phyloP scores from a whole-genome alignment of 176 grass and related monocot genomes.

The Avena eriantha region DNA sequence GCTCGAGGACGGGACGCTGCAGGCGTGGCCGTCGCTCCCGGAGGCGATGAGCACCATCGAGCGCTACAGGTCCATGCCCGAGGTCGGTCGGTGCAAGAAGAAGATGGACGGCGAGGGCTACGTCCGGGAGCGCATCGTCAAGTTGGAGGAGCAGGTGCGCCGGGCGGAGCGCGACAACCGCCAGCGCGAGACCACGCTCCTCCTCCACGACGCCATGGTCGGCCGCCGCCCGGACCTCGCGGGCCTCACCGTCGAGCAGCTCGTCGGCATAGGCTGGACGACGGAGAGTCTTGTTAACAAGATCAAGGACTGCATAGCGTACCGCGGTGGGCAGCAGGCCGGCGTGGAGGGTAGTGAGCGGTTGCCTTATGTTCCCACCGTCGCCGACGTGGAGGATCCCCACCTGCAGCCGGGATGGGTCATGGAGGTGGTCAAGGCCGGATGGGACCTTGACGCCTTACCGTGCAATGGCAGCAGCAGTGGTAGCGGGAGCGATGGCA shows the following conservation, averaged over 20 bases:
- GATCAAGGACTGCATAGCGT: constrained; percentile 12
- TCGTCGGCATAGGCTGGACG: constrained; percentile 15
- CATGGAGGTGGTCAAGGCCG: constrained; percentile 15
- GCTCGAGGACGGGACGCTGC: background rate
- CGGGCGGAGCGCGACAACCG: constrained; percentile 36
- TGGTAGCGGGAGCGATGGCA: background rate
- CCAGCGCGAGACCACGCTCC: constrained; percentile 22
- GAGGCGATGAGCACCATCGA: background rate
- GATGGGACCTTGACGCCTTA: constrained; percentile 7
- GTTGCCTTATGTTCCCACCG: background rate
- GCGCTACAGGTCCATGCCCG: constrained; percentile 48
- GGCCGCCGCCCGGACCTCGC: background rate
- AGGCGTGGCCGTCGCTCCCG: background rate
- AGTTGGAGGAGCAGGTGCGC: constrained; percentile 49
- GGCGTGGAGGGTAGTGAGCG: background rate
- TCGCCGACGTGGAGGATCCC: background rate
- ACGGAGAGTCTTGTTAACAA: constrained; percentile 24
- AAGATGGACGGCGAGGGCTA: constrained; percentile 56
- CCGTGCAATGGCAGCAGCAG: background rate
- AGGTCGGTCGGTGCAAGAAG: constrained; percentile 55
- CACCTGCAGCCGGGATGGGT: background rate
- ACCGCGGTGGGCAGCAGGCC: background rate
- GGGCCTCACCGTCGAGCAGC: constrained; percentile 39
- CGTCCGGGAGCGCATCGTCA: constrained; percentile 40
- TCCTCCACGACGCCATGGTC: constrained; percentile 39